phyloP scores from a whole-genome alignment of 257 asterid species.

The Solanum lycopersicoides region DNA sequence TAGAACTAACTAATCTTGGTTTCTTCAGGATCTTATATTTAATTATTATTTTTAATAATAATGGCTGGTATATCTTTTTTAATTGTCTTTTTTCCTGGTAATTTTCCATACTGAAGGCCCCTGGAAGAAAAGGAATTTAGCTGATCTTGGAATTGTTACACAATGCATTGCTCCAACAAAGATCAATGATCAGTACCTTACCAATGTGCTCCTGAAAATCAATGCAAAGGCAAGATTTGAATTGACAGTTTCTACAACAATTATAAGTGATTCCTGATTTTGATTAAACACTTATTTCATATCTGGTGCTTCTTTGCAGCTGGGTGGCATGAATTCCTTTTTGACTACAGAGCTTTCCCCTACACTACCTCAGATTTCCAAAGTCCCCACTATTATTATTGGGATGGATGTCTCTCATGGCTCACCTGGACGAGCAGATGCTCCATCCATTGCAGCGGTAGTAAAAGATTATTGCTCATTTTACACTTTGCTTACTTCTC shows the following conservation, averaged over 20 bases:
- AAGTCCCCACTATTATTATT: slow-evolving; percentile 45
- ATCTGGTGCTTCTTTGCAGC: slow-evolving; percentile 22
- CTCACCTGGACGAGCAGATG: slow-evolving; percentile 63
- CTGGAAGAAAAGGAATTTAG: slow-evolving; percentile 55
- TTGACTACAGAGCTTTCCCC: slow-evolving; percentile 25
- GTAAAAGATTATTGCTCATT: not conserved
- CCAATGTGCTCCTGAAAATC: slow-evolving; percentile 59
- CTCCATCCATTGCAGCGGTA: slow-evolving; percentile 77
- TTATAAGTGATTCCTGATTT: not conserved
- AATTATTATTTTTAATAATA: not conserved
- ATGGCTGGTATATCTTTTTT: not conserved
- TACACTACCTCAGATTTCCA: slow-evolving; percentile 28
- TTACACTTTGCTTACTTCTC: not conserved
- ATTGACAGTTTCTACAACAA: not conserved
- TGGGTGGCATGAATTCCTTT: slow-evolving; percentile 63
- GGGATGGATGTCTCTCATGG: slow-evolving; percentile 96
- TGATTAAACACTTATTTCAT: not conserved
- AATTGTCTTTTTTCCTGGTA: not conserved
- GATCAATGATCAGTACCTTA: slow-evolving; percentile 62
- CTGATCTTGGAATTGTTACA: slow-evolving; percentile 46
- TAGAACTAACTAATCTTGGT: not conserved
- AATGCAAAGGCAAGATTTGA: slow-evolving; percentile 45
- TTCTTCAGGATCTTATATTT: not conserved
- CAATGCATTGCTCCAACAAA: slow-evolving; percentile 60
- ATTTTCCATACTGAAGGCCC: slow-evolving; percentile 41